Base-by-base conservation (phyloP, 805 yeast species). In the Starmerella davenportii region DNA sequence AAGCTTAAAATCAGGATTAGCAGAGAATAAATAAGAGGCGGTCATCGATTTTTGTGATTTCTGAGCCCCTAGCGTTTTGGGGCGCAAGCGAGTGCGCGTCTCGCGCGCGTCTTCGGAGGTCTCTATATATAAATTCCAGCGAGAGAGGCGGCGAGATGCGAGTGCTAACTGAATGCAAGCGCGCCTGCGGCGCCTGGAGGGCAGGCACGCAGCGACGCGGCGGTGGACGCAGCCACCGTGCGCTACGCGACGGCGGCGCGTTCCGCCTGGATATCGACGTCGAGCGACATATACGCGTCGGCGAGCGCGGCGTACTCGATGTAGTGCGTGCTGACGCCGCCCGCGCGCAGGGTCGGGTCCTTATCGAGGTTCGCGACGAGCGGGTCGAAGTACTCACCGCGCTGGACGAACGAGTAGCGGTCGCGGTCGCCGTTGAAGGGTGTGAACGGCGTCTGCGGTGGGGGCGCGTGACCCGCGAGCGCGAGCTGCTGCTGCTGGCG, bases 341-440 rank as follows among this genome's bases (percentile, higher is more conserved):
- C 76, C 3, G 94, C 96, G 47, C 69, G 65, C 51, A 68, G 82
- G 45, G 76, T 80, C 29, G 70, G 68, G 4, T 59, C 62, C 45
- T 65, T 52, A 54, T 69, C 51, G 45, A 67, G 65, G 47, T 69
- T 4, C 14, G 31, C 59, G 59, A 74, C 62, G 39, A 70, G 67
- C 17, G 87, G 81, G 54, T 79, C 90, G 41, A 64, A 65, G 53
- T 77, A 78, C 17, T 56, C 53, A 14, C 59, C 62, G 25, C 53
- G 51, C 16, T 74, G 58, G 9, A 57, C 60, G 58, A 72, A 84
- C 21, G 68, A 64, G 38, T 65, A 64, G 19, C 63, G 77, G 75
- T 43, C 90, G 25, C 47, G 66, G 59, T 87, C 96, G 34, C 95
- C 95, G 52, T 76, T 74, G 60, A 87, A 87, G 7, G 96, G 96